Evolutionary conservation across 1,139 yeast species (phyloP).

Genomic region (Fermentozyma sake): DNA sequence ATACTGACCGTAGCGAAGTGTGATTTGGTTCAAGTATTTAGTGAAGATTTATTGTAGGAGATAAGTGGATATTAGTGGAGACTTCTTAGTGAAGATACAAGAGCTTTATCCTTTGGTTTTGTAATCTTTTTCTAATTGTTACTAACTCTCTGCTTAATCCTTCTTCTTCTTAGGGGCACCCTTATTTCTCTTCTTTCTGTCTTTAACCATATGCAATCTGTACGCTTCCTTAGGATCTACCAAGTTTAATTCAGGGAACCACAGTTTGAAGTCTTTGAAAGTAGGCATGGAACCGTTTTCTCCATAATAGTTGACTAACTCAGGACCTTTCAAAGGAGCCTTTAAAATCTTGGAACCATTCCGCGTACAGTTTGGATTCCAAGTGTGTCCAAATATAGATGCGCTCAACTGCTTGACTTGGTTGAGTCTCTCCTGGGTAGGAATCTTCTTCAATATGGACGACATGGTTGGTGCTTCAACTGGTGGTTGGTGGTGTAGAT

Average conservation of each 20-base stretch:
- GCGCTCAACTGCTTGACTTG: slow-evolving; percentile 56
- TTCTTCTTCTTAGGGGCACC: slow-evolving; percentile 83
- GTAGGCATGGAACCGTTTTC: slow-evolving; percentile 60
- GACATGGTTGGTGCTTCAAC: slow-evolving; percentile 9
- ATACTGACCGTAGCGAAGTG: no score
- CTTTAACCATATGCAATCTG: slow-evolving; percentile 59
- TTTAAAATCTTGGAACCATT: slow-evolving; percentile 76
- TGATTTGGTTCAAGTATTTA: no score
- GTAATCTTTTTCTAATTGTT: no score
- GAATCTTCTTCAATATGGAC: slow-evolving; percentile 16
- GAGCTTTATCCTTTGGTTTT: no score
- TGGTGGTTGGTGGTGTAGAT: background rate
- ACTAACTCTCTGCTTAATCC: slow-evolving; percentile 2
- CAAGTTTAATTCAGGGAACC: slow-evolving; percentile 57
- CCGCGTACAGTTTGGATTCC: slow-evolving; percentile 64
- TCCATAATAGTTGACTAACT: slow-evolving; percentile 71
- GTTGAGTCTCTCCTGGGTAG: slow-evolving; percentile 43
- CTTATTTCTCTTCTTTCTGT: slow-evolving; percentile 82
- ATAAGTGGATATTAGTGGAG: no score
- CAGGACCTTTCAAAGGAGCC: slow-evolving; percentile 72
- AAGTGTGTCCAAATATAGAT: slow-evolving; percentile 47
- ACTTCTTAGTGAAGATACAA: no score
- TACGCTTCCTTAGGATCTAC: slow-evolving; percentile 73
- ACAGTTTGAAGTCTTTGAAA: slow-evolving; percentile 52
- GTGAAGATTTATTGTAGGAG: no score